These are phyloP conservation scores for Epicoccum nigrum DNA, from an alignment of 2,329 filamentous ascomycete species.

Conservation along the genomic window DNA sequence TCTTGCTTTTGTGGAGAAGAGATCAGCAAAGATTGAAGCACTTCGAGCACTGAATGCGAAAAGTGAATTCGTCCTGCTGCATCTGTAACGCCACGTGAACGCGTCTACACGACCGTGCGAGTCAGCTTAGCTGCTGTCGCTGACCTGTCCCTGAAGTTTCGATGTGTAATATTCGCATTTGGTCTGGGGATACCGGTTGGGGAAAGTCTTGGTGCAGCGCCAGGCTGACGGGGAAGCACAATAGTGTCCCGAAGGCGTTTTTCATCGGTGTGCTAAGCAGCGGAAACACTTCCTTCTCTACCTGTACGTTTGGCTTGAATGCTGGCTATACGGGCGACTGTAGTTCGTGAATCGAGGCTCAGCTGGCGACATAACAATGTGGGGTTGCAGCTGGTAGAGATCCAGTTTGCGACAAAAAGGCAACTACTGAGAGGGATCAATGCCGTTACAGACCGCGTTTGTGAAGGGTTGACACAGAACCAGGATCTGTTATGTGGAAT, in stretches of 20 bases:
- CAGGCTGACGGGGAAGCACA: slow-evolving; percentile 12
- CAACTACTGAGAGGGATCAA: neutral
- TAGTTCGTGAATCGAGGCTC: too few species aligned
- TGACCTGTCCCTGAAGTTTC: slow-evolving; percentile 13
- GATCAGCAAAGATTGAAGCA: slow-evolving; percentile 1
- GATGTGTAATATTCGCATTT: slow-evolving; percentile 10
- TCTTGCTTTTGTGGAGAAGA: slow-evolving; percentile 1
- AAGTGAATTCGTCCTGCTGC: neutral
- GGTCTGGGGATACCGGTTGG: slow-evolving; percentile 10
- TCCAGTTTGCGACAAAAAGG: neutral
- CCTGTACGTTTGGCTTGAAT: neutral
- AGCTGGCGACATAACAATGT: too few species aligned
- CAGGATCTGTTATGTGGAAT: slow-evolving; percentile 4
- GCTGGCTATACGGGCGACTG: neutral
- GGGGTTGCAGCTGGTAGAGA: neutral
- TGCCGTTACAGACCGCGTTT: slow-evolving; percentile 3
- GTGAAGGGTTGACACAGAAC: neutral
- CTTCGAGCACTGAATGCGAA: slow-evolving; percentile 1
- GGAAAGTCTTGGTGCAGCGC: slow-evolving; percentile 7
- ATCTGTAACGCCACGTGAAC: slow-evolving; percentile 5
- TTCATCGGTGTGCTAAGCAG: slow-evolving; percentile 1
- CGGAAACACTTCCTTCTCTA: slow-evolving; percentile 1
- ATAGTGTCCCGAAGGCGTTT: slow-evolving; percentile 3
- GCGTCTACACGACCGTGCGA: neutral
- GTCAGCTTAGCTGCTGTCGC: neutral